A percentile compares a stretch with the other conserved stretches of the same genome.
Conservation (phyloP, 1,284 basidiomycete species). For the Ustilago loliicola region DNA sequence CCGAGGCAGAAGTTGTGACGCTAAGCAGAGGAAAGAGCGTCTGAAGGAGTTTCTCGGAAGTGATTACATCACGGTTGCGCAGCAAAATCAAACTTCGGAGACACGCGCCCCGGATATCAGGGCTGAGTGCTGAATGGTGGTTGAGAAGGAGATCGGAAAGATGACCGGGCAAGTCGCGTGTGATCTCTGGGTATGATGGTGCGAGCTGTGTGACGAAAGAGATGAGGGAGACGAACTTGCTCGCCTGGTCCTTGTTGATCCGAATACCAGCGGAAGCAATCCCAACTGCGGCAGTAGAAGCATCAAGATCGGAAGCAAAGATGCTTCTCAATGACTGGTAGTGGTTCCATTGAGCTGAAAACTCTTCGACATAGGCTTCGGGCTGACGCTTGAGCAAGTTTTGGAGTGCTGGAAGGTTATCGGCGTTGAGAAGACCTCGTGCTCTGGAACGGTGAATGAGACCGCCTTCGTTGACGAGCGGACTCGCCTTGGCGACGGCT, state of each 20-base stretch:
- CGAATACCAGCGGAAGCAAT: slow-evolving; percentile 33
- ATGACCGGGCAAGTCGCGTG: slow-evolving; percentile 54
- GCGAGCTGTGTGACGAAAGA: slow-evolving; percentile 75
- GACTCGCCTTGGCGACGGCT: slow-evolving; percentile 43
- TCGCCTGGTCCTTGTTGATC: slow-evolving; percentile 62
- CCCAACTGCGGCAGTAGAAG: slow-evolving; percentile 14
- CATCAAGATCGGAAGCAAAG: slow-evolving; percentile 73
- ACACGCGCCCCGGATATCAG: slow-evolving; percentile 61
- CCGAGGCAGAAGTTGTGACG: slow-evolving; percentile 81
- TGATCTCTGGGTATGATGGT: slow-evolving; percentile 60
- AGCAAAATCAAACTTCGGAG: slow-evolving; percentile 77
- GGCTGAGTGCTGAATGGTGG: slow-evolving; percentile 63
- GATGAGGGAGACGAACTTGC: slow-evolving; percentile 62
- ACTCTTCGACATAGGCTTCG: slow-evolving; percentile 91
- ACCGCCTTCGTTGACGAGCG: slow-evolving; percentile 63
- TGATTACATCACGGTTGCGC: slow-evolving; percentile 90
- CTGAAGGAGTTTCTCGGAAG: slow-evolving; percentile 91
- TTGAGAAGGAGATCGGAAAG: slow-evolving; percentile 64
- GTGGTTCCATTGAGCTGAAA: slow-evolving; percentile 98
- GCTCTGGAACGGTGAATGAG: slow-evolving; percentile 64
- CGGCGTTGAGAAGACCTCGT: slow-evolving; percentile 66
- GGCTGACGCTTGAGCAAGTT: slow-evolving; percentile 96
- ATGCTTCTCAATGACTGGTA: slow-evolving; percentile 89
- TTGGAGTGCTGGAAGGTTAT: slow-evolving; percentile 80
- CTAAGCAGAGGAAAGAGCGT: slow-evolving; percentile 93